Evolutionary conservation across 768 basidiomycete species (phyloP).

Genomic region (Suillus ampliporus): DNA sequence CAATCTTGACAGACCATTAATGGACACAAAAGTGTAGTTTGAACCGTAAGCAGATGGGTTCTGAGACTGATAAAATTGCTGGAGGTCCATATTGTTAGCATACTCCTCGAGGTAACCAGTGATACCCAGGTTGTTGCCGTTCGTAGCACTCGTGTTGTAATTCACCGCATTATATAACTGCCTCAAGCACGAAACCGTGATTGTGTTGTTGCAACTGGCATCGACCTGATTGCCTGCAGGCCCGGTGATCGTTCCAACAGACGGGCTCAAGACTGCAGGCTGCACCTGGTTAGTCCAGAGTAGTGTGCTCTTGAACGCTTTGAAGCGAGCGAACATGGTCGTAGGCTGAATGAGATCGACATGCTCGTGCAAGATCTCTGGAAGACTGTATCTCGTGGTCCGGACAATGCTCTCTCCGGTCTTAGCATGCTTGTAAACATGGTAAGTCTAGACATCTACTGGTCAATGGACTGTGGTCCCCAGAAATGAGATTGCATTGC

Average conservation of each 20-base stretch:
- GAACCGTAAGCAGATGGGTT: conserved; percentile 54
- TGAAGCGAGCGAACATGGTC: conserved; percentile 63
- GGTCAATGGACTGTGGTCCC: background rate
- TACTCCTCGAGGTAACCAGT: conserved; percentile 60
- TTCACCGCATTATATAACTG: conserved; percentile 60
- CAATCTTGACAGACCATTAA: conserved; percentile 51
- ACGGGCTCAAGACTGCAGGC: conserved; percentile 8
- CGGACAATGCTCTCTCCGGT: conserved; percentile 63
- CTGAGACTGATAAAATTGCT: conserved; percentile 55
- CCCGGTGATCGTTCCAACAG: conserved; percentile 27
- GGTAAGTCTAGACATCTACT: conserved; percentile 54
- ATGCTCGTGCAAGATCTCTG: conserved; percentile 59
- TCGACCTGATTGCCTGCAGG: conserved; percentile 48
- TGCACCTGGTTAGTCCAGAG: conserved; percentile 31
- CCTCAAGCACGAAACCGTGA: conserved; percentile 59
- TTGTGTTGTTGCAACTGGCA: conserved; percentile 52
- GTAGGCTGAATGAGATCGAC: conserved; percentile 76
- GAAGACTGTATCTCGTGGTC: conserved; percentile 73
- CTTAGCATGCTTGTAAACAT: conserved; percentile 60
- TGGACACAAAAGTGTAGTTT: conserved; percentile 56
- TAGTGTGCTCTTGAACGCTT: conserved; percentile 48
- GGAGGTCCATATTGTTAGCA: conserved; percentile 57
- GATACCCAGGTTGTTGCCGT: conserved; percentile 56
- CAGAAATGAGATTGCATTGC: conserved; percentile 14
- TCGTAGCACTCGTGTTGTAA: conserved; percentile 47